Percentiles rank a stretch among this genome's conserved stretches.
phyloP scores from a whole-genome alignment of 805 yeast genomes.

The Pichia paraexigua region DNA sequence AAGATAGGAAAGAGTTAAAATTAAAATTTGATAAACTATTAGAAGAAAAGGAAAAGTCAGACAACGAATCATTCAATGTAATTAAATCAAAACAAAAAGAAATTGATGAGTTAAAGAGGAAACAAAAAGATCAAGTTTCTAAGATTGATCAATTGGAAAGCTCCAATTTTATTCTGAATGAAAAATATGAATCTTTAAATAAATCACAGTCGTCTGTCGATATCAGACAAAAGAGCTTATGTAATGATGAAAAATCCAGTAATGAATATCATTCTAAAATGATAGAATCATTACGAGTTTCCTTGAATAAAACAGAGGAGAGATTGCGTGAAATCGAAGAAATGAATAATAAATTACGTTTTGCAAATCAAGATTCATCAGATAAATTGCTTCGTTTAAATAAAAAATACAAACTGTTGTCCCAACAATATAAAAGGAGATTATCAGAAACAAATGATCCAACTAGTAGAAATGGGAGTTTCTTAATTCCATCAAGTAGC shows the following conservation, averaged over 20 bases:
- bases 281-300: slow-evolving; percentile 39
- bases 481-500: neutral
- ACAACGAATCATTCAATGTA: slow-evolving; percentile 41
- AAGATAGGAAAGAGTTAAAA: slow-evolving; percentile 46
- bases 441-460: slow-evolving; percentile 16
- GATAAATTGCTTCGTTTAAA: slow-evolving; percentile 59
- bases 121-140: slow-evolving; percentile 30
- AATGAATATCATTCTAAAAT: slow-evolving; percentile 16
- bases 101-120: slow-evolving; percentile 49
- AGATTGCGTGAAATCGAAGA: slow-evolving; percentile 50
- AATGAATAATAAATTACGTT: slow-evolving; percentile 45
- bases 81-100: slow-evolving; percentile 57
- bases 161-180: slow-evolving; percentile 8
- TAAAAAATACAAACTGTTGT: slow-evolving; percentile 60
- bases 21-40: slow-evolving; percentile 40
- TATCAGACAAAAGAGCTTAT: neutral
- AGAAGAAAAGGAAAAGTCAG: slow-evolving; percentile 58
- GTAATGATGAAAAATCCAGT: neutral
- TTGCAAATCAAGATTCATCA: slow-evolving; percentile 57
- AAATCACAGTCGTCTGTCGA: neutral
- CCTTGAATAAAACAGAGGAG: slow-evolving; percentile 43
- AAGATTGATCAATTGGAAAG: slow-evolving; percentile 12
- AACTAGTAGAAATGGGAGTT: slow-evolving; percentile 14
- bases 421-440: slow-evolving; percentile 43
- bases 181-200: neutral